Conservation (phyloP, 805 yeast genomes). For the Nakazawaea laoshanensis region DNA sequence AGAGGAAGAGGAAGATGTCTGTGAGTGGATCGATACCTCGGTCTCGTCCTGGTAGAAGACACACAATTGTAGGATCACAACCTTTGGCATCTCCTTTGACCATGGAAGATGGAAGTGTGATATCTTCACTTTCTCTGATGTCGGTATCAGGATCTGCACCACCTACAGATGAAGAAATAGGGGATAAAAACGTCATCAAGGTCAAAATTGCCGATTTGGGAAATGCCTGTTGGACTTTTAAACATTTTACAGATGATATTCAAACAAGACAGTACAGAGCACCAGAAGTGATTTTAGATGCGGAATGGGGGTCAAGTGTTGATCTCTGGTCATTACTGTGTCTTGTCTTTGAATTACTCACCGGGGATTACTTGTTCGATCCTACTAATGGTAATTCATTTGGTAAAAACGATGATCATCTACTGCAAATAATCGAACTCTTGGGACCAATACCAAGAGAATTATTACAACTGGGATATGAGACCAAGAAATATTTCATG, state of each 20-base stretch:
- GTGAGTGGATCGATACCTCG: slow-evolving; percentile 5
- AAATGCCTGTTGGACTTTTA: slow-evolving; percentile 57
- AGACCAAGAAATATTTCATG: slow-evolving; percentile 32
- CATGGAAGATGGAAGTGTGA: slow-evolving; percentile 15
- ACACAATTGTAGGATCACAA: slow-evolving; percentile 81
- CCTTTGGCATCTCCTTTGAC: slow-evolving; percentile 87
- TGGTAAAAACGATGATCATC: slow-evolving; percentile 51
- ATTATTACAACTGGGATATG: slow-evolving; percentile 55
- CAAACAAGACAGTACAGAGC: slow-evolving; percentile 91
- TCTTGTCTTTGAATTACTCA: slow-evolving; percentile 47
- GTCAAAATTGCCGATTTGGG: slow-evolving; percentile 66
- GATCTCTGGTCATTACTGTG: slow-evolving; percentile 58
- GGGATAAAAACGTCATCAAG: slow-evolving; percentile 25
- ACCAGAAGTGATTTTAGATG: slow-evolving; percentile 61
- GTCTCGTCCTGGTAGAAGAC: slow-evolving; percentile 38
- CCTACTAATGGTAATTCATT: slow-evolving; percentile 42
- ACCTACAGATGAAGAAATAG: slow-evolving; percentile 26
- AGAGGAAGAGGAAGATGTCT: slow-evolving; percentile 14
- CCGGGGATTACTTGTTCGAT: slow-evolving; percentile 56
- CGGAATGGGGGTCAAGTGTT: slow-evolving; percentile 55
- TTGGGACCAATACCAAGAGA: slow-evolving; percentile 37
- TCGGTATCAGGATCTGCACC: slow-evolving; percentile 28
- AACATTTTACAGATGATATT: slow-evolving; percentile 62
- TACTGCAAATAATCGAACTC: slow-evolving; percentile 52
- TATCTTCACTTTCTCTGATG: slow-evolving; percentile 31